These are phyloP conservation scores for Cutaneotrichosporon mucoides DNA, from an alignment of 1,284 basidiomycete genomes.

Conservation along the genomic window DNA sequence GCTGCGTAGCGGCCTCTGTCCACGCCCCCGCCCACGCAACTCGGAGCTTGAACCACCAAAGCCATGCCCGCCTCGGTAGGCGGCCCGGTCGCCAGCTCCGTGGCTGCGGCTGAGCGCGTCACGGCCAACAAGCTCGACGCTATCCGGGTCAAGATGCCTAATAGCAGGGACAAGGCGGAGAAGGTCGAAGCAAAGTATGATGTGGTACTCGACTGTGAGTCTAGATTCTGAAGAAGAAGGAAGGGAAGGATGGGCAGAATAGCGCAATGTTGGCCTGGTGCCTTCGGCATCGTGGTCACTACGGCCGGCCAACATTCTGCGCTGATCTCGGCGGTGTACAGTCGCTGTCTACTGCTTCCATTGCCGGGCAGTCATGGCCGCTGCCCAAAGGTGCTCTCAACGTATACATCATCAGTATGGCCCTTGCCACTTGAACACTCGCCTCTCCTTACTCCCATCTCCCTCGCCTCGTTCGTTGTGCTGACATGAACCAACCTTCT, in stretches of 20 bases:
- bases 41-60: background rate
- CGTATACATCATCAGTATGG: no score
- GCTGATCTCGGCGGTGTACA: background rate
- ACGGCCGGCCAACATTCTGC: background rate
- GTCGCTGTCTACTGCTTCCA: background rate
- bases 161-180: slow-evolving; percentile 5
- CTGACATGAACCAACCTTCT: background rate
- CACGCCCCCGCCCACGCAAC: background rate
- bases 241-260: background rate
- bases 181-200: slow-evolving; percentile 31
- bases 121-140: slow-evolving; percentile 5
- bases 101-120: slow-evolving; percentile 5
- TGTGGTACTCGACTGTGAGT: slow-evolving; percentile 40
- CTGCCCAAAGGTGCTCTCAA: no score
- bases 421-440: no score
- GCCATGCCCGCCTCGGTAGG: slow-evolving; percentile 1
- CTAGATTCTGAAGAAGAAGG: background rate
- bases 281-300: background rate
- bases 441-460: no score
- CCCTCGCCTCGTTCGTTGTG: background rate
- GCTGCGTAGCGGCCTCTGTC: no score
- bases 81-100: background rate
- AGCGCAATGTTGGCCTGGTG: background rate
- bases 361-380: background rate
- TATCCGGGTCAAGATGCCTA: slow-evolving; percentile 9